Evolutionary conservation across 2,329 filamentous ascomycete species (phyloP), one percentile per base, ranked within the genome.

Genomic region (Malbranchea cinnamomea): DNA sequence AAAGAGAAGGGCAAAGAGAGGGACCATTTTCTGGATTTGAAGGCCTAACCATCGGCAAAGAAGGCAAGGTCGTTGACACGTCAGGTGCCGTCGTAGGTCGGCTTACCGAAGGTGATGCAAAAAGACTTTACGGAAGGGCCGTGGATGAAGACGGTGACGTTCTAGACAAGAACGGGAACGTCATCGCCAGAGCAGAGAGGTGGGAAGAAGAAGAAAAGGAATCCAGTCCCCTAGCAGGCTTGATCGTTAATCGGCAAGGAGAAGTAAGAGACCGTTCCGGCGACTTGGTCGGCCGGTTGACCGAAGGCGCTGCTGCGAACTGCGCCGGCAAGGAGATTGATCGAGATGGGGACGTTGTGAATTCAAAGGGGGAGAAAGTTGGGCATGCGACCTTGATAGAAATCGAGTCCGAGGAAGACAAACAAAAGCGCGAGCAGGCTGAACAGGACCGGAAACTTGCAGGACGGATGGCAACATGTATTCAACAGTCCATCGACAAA

Each of bases 131-230:
- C 21, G 82, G 82, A 10, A 76, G 80, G 26, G 46, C 63, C 6
- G 81, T 89, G 11, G 82, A 89, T 34, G 75, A 82, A 37, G 81
- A 91, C 39, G 82, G 82, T 21, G 81, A 89, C 34, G 73, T 91
- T 18, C 63, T 79, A 33, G 82, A 89, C 60, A 74, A 73, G 50
- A 84, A 82, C 46, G 72, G 68, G 34, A 71, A 68, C 36, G 60
- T 67, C 40, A 69, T 69, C 52, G 67, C 67, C 18, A 65, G 67
- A 34, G 66, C 63, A n/a, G 67, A 70, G 45, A 67, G 64, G 3
- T 71, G 62, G 31, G 59, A 67, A 36, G 46, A 57, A 36, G 67
- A 68, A 43, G 58, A 60, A 41, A 62, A 57, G 6, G 69, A 74
- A 40, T 55, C 73, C n/a, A 71, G 67, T 13, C 53, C 60, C n/a